Evolutionary conservation across 2,329 filamentous ascomycete species (phyloP).

Genomic region (Diaporthe batatas): DNA sequence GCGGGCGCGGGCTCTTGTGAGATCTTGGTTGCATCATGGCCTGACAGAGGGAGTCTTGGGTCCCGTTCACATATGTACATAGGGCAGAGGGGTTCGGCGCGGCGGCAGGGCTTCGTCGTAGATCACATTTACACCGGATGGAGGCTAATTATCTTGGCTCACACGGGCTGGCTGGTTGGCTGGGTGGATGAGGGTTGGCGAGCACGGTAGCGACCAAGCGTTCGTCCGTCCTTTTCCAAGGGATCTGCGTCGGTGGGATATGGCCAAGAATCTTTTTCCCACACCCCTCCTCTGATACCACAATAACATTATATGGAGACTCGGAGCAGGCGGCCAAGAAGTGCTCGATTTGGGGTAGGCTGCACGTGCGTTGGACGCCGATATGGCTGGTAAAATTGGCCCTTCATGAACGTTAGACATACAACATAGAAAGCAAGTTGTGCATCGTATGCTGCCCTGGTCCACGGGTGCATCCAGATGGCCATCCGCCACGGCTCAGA

Average conservation of each 20-base stretch:
- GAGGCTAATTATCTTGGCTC: slow-evolving; percentile 15
- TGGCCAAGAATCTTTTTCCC: neutral
- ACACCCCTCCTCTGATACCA: slow-evolving; percentile 7
- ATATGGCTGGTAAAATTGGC: neutral
- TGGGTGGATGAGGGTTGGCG: neutral
- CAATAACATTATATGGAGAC: neutral
- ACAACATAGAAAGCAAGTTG: neutral
- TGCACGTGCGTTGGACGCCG: neutral
- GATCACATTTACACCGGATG: slow-evolving; percentile 18
- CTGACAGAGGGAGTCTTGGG: slow-evolving; percentile 30
- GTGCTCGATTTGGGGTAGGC: neutral
- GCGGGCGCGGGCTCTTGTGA: neutral
- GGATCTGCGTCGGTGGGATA: slow-evolving; percentile 5
- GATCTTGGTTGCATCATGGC: slow-evolving; percentile 21
- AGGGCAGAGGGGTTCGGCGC: neutral
- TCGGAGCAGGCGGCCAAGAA: neutral
- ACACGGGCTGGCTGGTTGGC: neutral
- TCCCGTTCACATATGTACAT: neutral
- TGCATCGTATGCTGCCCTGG: neutral
- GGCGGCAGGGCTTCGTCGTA: neutral
- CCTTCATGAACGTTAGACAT: neutral
- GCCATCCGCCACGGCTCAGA: neutral
- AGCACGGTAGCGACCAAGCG: neutral
- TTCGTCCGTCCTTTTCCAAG: slow-evolving; percentile 7
- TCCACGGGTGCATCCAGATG: neutral